Percentiles rank a stretch among this genome's conserved stretches.
Evolutionary conservation across 495 filamentous ascomycete species (phyloP).

Genomic region (Xylaria scruposa): DNA sequence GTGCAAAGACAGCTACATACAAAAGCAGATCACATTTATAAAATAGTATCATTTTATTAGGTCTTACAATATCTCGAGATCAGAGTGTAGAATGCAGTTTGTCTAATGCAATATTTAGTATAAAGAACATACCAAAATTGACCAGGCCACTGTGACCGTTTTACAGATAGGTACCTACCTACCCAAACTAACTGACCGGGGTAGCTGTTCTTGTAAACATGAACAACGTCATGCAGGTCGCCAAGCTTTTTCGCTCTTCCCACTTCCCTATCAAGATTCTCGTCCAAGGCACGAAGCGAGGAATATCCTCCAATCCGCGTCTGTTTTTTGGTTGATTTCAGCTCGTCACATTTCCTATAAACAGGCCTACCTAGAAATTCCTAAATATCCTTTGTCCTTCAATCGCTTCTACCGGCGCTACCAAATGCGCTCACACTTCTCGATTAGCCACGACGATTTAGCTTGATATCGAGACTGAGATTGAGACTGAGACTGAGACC

Average conservation of each 20-base stretch:
- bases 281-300: constrained; percentile 48
- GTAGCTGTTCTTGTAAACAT: not conserved
- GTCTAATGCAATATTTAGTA: too few relatives aligned
- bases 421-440: not conserved
- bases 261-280: constrained; percentile 5
- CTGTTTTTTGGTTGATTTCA: not conserved
- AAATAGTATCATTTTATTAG: too few relatives aligned
- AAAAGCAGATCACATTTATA: too few relatives aligned
- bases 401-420: not conserved
- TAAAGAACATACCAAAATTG: too few relatives aligned
- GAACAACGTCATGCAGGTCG: constrained; percentile 19
- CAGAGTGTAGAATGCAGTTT: too few relatives aligned
- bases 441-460: not conserved
- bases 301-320: not conserved
- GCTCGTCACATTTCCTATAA: not conserved
- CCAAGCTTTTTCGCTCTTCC: constrained; percentile 69
- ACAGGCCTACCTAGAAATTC: not conserved
- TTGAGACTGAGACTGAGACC: too few relatives aligned
- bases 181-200: not conserved
- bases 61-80: too few relatives aligned
- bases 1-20: too few relatives aligned
- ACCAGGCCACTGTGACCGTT: too few relatives aligned
- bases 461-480: too few relatives aligned
- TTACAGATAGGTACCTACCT: not conserved
- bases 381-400: not conserved